These are phyloP conservation scores for Orobanche coerulescens DNA, from an alignment of 257 asterid species.

Conservation along the genomic window DNA sequence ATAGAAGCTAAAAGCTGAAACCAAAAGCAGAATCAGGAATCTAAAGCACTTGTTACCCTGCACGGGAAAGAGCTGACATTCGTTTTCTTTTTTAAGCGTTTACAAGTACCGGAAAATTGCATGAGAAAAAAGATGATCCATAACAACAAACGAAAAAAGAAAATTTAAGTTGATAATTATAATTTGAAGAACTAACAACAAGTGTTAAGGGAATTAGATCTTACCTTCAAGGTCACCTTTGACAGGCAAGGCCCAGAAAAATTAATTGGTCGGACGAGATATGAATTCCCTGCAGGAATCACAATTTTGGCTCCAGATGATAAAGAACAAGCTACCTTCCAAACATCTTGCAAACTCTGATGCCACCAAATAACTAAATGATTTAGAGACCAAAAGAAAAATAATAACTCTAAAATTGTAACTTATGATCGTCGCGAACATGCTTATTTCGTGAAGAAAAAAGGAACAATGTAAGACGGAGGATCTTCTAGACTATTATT, in stretches of 20 bases:
- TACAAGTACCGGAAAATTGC: too few relatives aligned
- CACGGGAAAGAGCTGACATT: too few relatives aligned
- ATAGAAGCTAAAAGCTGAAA: too few relatives aligned
- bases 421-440: too few relatives aligned
- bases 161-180: background rate
- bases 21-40: too few relatives aligned
- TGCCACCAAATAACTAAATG: conserved; percentile 19
- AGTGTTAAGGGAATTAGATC: conserved; percentile 8
- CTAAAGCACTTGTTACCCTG: too few relatives aligned
- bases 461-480: too few relatives aligned
- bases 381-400: background rate
- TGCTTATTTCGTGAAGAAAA: too few relatives aligned
- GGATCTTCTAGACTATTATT: too few relatives aligned
- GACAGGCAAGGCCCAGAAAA: conserved; percentile 66
- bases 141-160: background rate
- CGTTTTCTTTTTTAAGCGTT: too few relatives aligned
- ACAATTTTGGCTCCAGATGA: conserved; percentile 32
- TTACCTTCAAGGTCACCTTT: conserved; percentile 47
- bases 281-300: conserved; percentile 35
- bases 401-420: too few relatives aligned
- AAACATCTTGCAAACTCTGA: conserved; percentile 49
- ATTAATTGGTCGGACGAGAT: conserved; percentile 41
- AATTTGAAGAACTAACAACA: background rate
- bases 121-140: background rate
- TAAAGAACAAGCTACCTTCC: conserved; percentile 59